Evolutionary conservation across 202 grass and related monocot genomes (phyloP).

Genomic region (Digitaria exilis): DNA sequence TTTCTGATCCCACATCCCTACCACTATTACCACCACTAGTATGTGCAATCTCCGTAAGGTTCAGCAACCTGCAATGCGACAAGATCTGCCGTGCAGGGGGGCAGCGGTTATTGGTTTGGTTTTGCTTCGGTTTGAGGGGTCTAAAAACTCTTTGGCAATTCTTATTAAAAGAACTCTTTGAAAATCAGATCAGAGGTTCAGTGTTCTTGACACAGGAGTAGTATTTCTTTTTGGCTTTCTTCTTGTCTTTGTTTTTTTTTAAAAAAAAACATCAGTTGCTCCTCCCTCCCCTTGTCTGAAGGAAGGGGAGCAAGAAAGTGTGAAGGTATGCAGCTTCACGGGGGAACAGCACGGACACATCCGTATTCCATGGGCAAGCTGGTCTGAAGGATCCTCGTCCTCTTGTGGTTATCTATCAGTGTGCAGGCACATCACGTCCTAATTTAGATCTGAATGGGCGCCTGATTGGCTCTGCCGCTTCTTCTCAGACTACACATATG

Average conservation of each 20-base stretch:
- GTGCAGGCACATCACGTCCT: neutral
- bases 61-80: neutral
- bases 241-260: too few species aligned
- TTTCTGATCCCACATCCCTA: neutral
- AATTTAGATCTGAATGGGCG: neutral
- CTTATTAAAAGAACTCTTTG: too few species aligned
- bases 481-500: neutral
- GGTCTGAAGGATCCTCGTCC: neutral
- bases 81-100: conserved; percentile 30
- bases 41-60: neutral
- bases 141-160: neutral
- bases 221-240: neutral
- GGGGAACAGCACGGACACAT: neutral
- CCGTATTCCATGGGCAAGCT: neutral
- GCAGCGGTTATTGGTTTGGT: neutral
- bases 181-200: neutral
- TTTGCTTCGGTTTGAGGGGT: neutral
- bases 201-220: neutral
- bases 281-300: neutral
- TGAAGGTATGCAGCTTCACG: neutral
- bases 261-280: neutral
- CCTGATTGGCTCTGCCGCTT: neutral
- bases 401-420: neutral
- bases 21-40: neutral
- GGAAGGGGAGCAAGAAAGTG: neutral